Conservation (phyloP, 2,329 filamentous ascomycete genomes). For the Scedosporium aurantiacum region DNA sequence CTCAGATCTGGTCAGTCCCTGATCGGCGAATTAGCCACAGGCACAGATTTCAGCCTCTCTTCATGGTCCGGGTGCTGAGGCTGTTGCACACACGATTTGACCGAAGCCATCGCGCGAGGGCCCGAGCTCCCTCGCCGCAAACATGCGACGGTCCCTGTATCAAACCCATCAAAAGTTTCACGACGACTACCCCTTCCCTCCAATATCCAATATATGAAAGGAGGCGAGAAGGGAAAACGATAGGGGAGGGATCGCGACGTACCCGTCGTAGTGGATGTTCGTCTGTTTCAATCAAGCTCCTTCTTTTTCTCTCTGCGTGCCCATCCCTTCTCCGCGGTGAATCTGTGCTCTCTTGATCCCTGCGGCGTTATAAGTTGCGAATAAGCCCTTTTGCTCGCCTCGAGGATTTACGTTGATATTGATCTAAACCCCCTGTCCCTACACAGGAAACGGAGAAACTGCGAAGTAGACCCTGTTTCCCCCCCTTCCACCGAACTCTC, state of each 20-base stretch:
- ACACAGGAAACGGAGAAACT: not conserved
- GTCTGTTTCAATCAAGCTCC: not conserved
- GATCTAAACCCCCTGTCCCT: not conserved
- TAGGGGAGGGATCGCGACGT: not conserved
- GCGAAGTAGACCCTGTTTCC: no score
- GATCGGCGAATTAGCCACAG: not conserved
- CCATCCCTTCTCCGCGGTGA: not conserved
- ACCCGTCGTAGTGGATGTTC: not conserved
- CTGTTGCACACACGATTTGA: not conserved
- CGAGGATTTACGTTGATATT: not conserved
- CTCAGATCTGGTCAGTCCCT: no score
- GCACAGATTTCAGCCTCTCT: not conserved
- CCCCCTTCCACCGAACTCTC: not conserved
- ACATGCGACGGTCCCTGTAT: slow-evolving; percentile 5
- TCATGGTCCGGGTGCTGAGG: not conserved
- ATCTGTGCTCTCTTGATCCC: not conserved
- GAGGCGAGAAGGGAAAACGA: not conserved
- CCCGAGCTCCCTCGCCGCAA: not conserved
- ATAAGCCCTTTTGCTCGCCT: not conserved
- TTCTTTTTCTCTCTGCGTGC: not conserved
- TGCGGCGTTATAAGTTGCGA: not conserved
- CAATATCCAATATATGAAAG: not conserved
- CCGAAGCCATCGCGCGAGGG: not conserved
- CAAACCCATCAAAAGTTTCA: slow-evolving; percentile 2
- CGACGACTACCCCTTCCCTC: not conserved